These are phyloP conservation scores for Daldinia childiae DNA, from an alignment of 495 filamentous ascomycete genomes.

Conservation along the genomic window DNA sequence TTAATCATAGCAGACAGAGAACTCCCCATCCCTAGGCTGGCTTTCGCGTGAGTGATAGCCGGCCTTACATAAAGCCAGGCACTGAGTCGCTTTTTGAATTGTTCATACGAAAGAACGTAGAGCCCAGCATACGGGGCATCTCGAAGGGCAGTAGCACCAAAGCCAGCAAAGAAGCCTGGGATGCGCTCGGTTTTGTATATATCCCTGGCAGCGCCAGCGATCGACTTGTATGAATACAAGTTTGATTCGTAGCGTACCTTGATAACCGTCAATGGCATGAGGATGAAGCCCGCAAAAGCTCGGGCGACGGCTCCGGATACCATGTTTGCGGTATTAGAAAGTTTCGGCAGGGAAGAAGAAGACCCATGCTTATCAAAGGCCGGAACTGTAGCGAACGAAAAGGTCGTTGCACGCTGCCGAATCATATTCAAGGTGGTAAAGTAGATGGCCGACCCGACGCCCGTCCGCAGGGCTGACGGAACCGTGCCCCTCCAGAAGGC, in stretches of 20 bases:
- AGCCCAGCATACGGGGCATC: slow-evolving; percentile 96
- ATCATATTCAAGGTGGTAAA: slow-evolving; percentile 88
- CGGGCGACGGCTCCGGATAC: slow-evolving; percentile 83
- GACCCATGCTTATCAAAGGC: slow-evolving; percentile 25
- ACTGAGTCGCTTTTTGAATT: slow-evolving; percentile 75
- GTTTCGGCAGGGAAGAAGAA: slow-evolving; percentile 77
- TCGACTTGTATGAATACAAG: slow-evolving; percentile 83
- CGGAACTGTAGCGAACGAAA: slow-evolving; percentile 50
- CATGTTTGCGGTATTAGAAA: slow-evolving; percentile 87
- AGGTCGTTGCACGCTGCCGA: slow-evolving; percentile 71
- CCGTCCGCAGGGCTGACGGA: slow-evolving; percentile 90
- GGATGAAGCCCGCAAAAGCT: slow-evolving; percentile 83
- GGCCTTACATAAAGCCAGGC: slow-evolving; percentile 39
- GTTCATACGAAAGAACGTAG: slow-evolving; percentile 95
- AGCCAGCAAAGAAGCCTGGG: slow-evolving; percentile 89
- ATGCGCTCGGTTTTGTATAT: slow-evolving; percentile 79
- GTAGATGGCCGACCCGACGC: slow-evolving; percentile 92
- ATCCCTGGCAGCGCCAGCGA: slow-evolving; percentile 74
- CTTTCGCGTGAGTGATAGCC: slow-evolving; percentile 26
- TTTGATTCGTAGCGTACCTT: slow-evolving; percentile 95
- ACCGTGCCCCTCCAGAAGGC: slow-evolving; percentile 95
- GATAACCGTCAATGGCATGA: slow-evolving; percentile 97
- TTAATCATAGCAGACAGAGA: slow-evolving; percentile 77
- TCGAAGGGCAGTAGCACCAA: slow-evolving; percentile 90
- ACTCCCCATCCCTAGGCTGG: slow-evolving; percentile 37